phyloP scores from a whole-genome alignment of 2,329 filamentous ascomycete species.

The Talaromyces sp. region DNA sequence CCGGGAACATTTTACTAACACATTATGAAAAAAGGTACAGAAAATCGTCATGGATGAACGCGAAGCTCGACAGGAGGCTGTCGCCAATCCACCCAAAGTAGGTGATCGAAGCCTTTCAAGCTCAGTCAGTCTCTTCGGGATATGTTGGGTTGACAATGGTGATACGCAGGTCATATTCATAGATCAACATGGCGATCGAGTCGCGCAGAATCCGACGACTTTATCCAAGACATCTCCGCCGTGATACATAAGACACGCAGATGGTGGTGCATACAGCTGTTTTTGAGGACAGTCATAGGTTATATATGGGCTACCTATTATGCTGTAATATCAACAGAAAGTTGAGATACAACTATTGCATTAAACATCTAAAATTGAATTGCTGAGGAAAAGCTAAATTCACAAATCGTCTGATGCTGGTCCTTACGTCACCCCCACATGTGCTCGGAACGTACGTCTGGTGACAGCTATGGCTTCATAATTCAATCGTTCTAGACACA shows the following conservation, averaged over 20 bases:
- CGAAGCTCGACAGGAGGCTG: conserved; percentile 23
- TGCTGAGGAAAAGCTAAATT: not conserved
- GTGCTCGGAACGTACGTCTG: not conserved
- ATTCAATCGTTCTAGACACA: not conserved
- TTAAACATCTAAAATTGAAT: not conserved
- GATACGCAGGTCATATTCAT: conserved; percentile 25
- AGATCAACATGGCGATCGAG: conserved; percentile 29
- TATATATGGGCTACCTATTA: not conserved
- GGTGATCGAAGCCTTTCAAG: too few relatives aligned
- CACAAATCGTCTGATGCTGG: not conserved
- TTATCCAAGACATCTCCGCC: conserved; percentile 21
- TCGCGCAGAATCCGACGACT: conserved; percentile 27
- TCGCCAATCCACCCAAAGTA: conserved; percentile 28
- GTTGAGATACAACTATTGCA: not conserved
- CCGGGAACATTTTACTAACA: too few relatives aligned
- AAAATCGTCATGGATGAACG: conserved; percentile 26
- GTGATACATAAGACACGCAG: not conserved
- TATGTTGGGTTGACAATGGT: not conserved
- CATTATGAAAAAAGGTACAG: conserved; percentile 20
- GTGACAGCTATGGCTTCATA: not conserved
- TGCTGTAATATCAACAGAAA: not conserved
- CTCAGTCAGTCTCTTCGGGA: not conserved
- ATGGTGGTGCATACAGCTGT: not conserved
- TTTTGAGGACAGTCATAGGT: not conserved
- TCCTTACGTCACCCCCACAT: not conserved